Base-by-base conservation (phyloP, 352 stramenopile species). In the Phytophthora vignae region DNA sequence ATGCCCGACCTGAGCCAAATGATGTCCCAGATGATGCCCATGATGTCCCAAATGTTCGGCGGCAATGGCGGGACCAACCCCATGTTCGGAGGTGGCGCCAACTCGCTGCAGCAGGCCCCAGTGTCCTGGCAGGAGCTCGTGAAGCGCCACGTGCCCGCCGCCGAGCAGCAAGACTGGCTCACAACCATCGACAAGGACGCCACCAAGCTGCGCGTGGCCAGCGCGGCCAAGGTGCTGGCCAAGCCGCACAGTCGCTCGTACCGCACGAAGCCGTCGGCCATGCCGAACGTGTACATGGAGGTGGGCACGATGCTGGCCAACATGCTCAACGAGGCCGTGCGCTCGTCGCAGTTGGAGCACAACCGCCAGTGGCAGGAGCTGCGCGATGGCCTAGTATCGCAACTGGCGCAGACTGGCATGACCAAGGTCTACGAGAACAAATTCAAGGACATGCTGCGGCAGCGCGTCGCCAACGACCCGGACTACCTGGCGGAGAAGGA, bases 11-110 rank as follows among this genome's bases (percentile, higher is more conserved):
- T 95, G 31, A 66, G 85, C 61, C 83, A 92, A 60, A 94, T 95
- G 86, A 93, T 95, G 86, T 84, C 79, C 19, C 86, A 95, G 64
- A 95, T 95, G 88, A 95, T 95, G 87, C 87, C 85, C 21, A 92
- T 95, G 87, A 92, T 93, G 85, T 91, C 84, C 33, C 85, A 92
- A 74, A 92, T 95, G 79, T 85, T 95, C 22, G 82, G 85, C 54
- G 59, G 38, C 17, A 74, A 64, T 52, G 74, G 58, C 19, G 67
- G 68, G 22, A 49, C 52, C 52, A 83, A 82, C 58, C 59, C 71
- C 11, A 69, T 83, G 29, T 69, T 76, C 7, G 59, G 70, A 38
- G 57, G 64, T 0, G 67, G 64, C 2, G 61, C 74, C 40, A 74
- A 63, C 21, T 68, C 77, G 36, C 31, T 83, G 27, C 78, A 84